Conservation (phyloP, 2,329 filamentous ascomycete species). For the Venturia asperata region DNA sequence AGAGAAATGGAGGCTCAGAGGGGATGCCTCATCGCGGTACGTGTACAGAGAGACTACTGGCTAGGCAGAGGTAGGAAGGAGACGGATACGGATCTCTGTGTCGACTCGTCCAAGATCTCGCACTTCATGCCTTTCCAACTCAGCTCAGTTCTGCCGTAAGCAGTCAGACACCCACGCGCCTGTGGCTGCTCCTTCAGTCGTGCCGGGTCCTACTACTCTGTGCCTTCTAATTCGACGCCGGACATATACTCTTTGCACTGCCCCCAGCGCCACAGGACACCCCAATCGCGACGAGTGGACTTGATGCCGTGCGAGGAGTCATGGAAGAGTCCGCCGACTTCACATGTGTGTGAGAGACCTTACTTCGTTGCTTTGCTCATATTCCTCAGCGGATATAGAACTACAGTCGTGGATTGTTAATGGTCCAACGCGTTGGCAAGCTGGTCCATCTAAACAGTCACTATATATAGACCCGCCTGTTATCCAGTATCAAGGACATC, state of each 20-base stretch:
- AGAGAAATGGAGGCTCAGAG: not conserved
- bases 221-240: not conserved
- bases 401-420: not conserved
- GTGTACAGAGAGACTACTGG: not conserved
- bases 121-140: constrained; percentile 1
- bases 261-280: constrained; percentile 3
- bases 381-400: not conserved
- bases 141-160: not conserved
- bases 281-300: not conserved
- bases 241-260: not conserved
- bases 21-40: not conserved
- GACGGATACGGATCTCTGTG: no score
- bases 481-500: not conserved
- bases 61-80: not conserved
- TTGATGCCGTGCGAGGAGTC: not conserved
- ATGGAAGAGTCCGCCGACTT: not conserved
- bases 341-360: not conserved
- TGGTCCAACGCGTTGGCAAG: not conserved
- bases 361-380: not conserved
- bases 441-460: not conserved
- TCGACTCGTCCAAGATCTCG: not conserved
- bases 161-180: not conserved
- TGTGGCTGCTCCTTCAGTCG: not conserved
- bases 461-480: not conserved
- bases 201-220: not conserved